A percentile compares a stretch with the other conserved stretches of the same genome.
Conservation (phyloP, 257 asterid species). For the Nicotiana tabacum region DNA sequence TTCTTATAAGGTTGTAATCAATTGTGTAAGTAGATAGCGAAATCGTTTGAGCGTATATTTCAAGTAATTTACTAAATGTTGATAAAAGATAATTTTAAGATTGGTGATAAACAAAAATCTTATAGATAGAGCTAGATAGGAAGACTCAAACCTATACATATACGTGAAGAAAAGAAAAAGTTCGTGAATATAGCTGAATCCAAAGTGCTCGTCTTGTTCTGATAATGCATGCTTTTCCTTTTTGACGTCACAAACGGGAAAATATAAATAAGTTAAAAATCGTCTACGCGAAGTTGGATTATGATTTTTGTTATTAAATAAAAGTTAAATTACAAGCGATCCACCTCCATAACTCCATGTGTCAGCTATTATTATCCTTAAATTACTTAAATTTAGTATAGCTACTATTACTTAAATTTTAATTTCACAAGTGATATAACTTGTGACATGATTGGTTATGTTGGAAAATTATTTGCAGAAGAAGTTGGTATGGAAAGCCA, state of each 20-base stretch:
- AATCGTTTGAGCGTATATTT: not conserved
- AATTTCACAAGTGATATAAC: not conserved
- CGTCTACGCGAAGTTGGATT: not conserved
- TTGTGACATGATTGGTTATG: not conserved
- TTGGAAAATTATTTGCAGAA: not conserved
- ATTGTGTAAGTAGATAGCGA: not conserved
- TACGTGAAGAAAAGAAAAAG: no score
- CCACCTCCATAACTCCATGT: not conserved
- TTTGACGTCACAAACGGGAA: not conserved
- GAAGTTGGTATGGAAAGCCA: not conserved
- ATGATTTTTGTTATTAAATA: no score
- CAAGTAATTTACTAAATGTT: not conserved
- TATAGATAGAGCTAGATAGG: no score
- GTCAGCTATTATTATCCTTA: not conserved
- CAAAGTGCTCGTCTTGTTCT: not conserved
- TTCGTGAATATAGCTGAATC: no score
- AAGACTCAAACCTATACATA: no score
- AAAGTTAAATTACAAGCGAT: not conserved
- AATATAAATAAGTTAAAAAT: no score
- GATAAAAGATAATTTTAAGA: not conserved
- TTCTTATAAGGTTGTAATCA: not conserved
- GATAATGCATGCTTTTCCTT: not conserved
- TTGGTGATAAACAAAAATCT: not conserved
- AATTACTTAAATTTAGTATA: no score
- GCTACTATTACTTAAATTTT: not conserved